Conservation (phyloP, 257 asterid genomes). For the Eustoma russellianum region DNA sequence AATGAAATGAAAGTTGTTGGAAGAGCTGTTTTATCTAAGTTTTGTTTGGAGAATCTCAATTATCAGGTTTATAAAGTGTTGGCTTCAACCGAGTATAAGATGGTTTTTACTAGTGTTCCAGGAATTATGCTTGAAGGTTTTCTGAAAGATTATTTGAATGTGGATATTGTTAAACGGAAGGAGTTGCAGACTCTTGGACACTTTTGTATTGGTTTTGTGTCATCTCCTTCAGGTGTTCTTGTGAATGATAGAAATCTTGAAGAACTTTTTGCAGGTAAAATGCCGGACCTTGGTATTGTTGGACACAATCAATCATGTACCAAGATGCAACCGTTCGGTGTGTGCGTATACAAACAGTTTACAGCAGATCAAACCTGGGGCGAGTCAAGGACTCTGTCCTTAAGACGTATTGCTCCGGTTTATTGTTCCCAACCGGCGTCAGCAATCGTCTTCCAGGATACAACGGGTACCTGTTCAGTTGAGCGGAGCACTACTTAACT, state of each 20-base stretch:
- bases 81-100: conserved; percentile 31
- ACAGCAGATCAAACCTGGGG: no score
- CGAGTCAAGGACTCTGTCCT: no score
- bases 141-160: conserved; percentile 52
- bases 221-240: conserved; percentile 38
- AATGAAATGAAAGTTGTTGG: conserved; percentile 54
- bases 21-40: conserved; percentile 73
- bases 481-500: no score
- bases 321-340: no score
- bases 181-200: conserved; percentile 50
- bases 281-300: conserved; percentile 78
- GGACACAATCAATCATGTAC: no score
- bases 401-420: no score
- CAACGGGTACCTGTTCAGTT: no score
- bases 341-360: no score
- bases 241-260: conserved; percentile 55
- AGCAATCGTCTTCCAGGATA: no score
- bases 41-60: conserved; percentile 61
- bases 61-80: conserved; percentile 40
- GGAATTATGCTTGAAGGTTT: conserved; percentile 78
- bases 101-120: conserved; percentile 55
- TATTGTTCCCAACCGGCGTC: no score
- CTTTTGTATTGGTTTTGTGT: conserved; percentile 50
- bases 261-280: conserved; percentile 35
- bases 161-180: conserved; percentile 48